Evolutionary conservation across 2,329 filamentous ascomycete genomes (phyloP).

Genomic region (Epichloe uncinata): DNA sequence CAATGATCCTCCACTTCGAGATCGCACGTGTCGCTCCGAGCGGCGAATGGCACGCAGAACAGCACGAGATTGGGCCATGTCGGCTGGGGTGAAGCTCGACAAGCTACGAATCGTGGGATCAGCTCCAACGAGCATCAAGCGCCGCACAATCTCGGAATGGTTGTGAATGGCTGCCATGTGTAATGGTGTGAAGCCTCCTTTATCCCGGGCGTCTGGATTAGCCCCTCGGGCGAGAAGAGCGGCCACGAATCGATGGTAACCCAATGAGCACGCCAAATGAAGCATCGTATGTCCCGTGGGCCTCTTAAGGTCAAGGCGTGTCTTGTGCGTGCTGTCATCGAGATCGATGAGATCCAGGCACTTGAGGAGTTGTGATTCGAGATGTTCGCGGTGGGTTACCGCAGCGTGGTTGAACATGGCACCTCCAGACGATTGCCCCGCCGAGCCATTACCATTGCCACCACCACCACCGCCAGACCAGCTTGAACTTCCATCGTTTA

Average conservation of each 20-base stretch:
- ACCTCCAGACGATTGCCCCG: conserved; percentile 28
- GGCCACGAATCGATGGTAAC: conserved; percentile 62
- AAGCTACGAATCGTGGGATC: conserved; percentile 57
- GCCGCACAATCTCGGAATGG: conserved; percentile 61
- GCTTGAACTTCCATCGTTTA: conserved; percentile 32
- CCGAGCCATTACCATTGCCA: conserved; percentile 14
- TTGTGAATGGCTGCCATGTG: conserved; percentile 70
- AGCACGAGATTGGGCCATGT: conserved; percentile 53
- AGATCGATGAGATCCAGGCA: conserved; percentile 69
- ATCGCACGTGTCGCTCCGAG: conserved; percentile 48
- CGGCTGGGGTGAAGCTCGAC: conserved; percentile 55
- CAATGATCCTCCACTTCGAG: conserved; percentile 49
- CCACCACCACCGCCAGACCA: conserved; percentile 27
- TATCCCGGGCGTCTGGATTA: conserved; percentile 60
- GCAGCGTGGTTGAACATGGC: conserved; percentile 28
- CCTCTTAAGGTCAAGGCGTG: conserved; percentile 51
- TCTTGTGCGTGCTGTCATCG: conserved; percentile 55
- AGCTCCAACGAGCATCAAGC: conserved; percentile 59
- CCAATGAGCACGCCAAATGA: conserved; percentile 63
- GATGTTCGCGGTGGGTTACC: conserved; percentile 29
- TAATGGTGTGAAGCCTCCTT: conserved; percentile 68
- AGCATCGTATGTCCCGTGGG: conserved; percentile 68
- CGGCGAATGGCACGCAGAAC: conserved; percentile 51
- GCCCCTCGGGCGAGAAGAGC: conserved; percentile 67
- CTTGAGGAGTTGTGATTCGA: conserved; percentile 57